Conservation (phyloP, 495 filamentous ascomycete species). For the Astrothelium subdiscretum region DNA sequence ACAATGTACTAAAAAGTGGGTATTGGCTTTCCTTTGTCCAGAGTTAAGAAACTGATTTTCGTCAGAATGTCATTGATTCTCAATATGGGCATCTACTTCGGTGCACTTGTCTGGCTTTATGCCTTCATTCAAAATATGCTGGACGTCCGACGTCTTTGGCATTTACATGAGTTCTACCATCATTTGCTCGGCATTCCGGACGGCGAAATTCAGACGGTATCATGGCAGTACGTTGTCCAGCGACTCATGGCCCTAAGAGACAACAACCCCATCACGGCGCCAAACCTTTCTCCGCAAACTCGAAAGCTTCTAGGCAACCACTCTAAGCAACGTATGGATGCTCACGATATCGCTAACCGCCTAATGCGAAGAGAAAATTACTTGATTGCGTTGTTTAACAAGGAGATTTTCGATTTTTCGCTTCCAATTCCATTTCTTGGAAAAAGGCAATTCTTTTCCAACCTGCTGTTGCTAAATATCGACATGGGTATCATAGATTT, state of each 20-base stretch:
- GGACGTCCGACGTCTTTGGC: constrained; percentile 61
- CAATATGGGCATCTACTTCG: constrained; percentile 73
- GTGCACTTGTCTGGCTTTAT: constrained; percentile 77
- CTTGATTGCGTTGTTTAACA: constrained; percentile 90
- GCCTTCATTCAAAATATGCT: constrained; percentile 62
- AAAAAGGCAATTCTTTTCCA: constrained; percentile 67
- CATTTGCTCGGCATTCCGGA: constrained; percentile 82
- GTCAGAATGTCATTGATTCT: constrained; percentile 60
- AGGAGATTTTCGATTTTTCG: constrained; percentile 80
- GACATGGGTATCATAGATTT: constrained; percentile 83
- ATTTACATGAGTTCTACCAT: constrained; percentile 80
- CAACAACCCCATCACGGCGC: constrained; percentile 72
- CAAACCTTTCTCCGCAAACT: constrained; percentile 45
- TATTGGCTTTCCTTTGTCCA: neutral
- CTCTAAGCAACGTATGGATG: constrained; percentile 91
- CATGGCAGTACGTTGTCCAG: constrained; percentile 88
- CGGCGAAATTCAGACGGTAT: constrained; percentile 86
- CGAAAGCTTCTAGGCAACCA: constrained; percentile 66
- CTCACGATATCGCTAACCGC: constrained; percentile 92
- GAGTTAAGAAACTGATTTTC: neutral
- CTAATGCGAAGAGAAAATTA: constrained; percentile 97
- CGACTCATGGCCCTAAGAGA: constrained; percentile 81
- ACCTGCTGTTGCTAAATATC: constrained; percentile 78
- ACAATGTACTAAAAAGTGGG: constrained; percentile 62
- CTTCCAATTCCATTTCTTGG: constrained; percentile 74